phyloP scores from a whole-genome alignment of 2,329 filamentous ascomycete species.

The Pseudogymnoascus sp. region DNA sequence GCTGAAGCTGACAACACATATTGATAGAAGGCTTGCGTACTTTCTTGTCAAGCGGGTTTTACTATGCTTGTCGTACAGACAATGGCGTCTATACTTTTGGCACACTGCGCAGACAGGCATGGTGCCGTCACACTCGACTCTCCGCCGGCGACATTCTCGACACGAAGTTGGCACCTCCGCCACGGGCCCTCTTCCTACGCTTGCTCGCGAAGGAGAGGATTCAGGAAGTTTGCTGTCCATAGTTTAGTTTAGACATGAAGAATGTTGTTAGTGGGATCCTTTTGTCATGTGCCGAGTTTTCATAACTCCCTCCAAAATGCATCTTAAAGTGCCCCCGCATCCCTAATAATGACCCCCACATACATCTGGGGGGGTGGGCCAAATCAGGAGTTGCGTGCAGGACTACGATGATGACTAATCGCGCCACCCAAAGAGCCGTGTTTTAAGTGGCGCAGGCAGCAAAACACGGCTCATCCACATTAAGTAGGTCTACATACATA shows the following conservation, averaged over 20 bases:
- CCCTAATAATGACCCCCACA: neutral
- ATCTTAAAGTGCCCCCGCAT: neutral
- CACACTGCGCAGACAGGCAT: conserved; percentile 5
- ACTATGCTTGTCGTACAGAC: conserved; percentile 11
- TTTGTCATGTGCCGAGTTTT: neutral
- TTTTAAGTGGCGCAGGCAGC: conserved; percentile 1
- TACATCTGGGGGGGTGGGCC: neutral
- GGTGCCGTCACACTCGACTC: conserved; percentile 8
- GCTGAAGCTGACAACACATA: neutral
- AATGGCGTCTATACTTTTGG: conserved; percentile 11
- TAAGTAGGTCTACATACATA: neutral
- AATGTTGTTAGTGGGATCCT: neutral
- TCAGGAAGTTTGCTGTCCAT: conserved; percentile 1
- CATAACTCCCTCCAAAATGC: neutral
- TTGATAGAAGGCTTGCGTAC: neutral
- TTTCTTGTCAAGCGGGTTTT: conserved; percentile 10
- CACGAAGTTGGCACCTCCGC: conserved; percentile 7
- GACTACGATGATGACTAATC: neutral
- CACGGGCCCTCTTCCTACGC: neutral
- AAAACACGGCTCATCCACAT: neutral
- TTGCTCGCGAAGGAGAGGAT: neutral
- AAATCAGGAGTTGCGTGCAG: neutral
- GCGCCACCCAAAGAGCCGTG: neutral
- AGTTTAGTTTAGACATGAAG: neutral
- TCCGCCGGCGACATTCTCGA: conserved; percentile 7